These are phyloP conservation scores for Triticum aestivum DNA, from an alignment of 176 grass and related monocot genomes.

Conservation along the genomic window DNA sequence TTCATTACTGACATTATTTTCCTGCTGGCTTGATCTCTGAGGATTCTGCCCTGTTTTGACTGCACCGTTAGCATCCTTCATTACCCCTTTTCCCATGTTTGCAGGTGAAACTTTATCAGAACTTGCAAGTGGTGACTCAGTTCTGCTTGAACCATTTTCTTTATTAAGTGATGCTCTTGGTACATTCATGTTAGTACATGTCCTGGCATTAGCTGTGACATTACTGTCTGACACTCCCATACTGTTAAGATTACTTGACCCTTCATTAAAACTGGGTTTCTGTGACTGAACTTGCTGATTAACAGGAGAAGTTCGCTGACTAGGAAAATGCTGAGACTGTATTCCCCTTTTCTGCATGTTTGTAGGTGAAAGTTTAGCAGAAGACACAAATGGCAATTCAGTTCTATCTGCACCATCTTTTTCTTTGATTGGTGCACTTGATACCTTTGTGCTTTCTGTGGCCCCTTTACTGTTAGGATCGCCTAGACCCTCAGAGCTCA, in stretches of 20 bases:
- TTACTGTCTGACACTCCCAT: conserved; percentile 14
- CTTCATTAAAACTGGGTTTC: conserved; percentile 8
- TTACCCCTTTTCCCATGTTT: conserved; percentile 25
- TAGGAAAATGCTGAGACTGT: neutral
- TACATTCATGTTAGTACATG: conserved; percentile 36
- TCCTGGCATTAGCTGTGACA: conserved; percentile 12
- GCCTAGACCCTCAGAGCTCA: conserved; percentile 9
- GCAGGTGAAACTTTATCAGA: conserved; percentile 27
- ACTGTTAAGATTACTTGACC: neutral
- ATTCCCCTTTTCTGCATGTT: conserved; percentile 15
- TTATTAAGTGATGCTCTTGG: neutral
- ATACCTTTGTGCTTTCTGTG: conserved; percentile 24
- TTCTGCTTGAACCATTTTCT: neutral
- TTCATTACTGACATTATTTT: conserved; percentile 42
- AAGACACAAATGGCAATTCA: conserved; percentile 24
- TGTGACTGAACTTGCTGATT: conserved; percentile 8
- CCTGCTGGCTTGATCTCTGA: conserved; percentile 38
- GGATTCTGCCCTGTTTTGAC: conserved; percentile 11
- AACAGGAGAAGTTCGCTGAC: neutral
- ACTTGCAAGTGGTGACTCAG: conserved; percentile 24
- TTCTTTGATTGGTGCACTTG: neutral
- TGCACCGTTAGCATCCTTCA: conserved; percentile 16
- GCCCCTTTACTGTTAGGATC: neutral
- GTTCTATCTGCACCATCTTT: conserved; percentile 8
- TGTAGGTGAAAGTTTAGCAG: conserved; percentile 26